phyloP scores from a whole-genome alignment of 257 asterid genomes.

The Solanum boliviense region DNA sequence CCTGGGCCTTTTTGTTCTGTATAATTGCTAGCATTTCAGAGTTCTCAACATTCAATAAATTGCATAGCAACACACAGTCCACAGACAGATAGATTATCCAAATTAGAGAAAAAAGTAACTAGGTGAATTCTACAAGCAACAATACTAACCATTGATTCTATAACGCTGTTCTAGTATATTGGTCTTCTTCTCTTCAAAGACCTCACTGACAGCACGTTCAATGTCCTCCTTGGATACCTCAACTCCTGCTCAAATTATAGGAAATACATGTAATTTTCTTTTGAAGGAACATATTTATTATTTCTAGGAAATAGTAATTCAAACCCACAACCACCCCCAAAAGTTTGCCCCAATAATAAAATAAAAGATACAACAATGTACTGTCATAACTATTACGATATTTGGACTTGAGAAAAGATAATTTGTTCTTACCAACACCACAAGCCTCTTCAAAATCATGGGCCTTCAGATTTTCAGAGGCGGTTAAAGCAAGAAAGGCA shows the following conservation, averaged over 20 bases:
- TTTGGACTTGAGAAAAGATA: not conserved
- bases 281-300: not conserved
- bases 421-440: slow-evolving; percentile 67
- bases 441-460: slow-evolving; percentile 68
- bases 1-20: not conserved
- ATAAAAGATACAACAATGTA: not conserved
- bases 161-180: slow-evolving; percentile 71
- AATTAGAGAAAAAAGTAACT: not conserved
- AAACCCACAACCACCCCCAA: not conserved
- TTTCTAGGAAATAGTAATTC: not conserved
- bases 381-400: not conserved
- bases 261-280: not conserved
- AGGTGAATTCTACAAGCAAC: not conserved
- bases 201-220: slow-evolving; percentile 43
- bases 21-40: not conserved
- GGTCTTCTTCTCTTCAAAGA: slow-evolving; percentile 54
- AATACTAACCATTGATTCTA: slow-evolving; percentile 65
- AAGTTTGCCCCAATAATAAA: not conserved
- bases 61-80: not conserved
- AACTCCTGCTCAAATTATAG: slow-evolving; percentile 34
- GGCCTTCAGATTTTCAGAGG: slow-evolving; percentile 38
- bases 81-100: not conserved
- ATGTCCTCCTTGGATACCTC: slow-evolving; percentile 72
- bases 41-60: not conserved
- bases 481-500: slow-evolving; percentile 37